A percentile compares a stretch with the other conserved stretches of the same genome.
Conservation (phyloP, 1,284 basidiomycete genomes). For the Erythrobasidium hasegawianum region DNA sequence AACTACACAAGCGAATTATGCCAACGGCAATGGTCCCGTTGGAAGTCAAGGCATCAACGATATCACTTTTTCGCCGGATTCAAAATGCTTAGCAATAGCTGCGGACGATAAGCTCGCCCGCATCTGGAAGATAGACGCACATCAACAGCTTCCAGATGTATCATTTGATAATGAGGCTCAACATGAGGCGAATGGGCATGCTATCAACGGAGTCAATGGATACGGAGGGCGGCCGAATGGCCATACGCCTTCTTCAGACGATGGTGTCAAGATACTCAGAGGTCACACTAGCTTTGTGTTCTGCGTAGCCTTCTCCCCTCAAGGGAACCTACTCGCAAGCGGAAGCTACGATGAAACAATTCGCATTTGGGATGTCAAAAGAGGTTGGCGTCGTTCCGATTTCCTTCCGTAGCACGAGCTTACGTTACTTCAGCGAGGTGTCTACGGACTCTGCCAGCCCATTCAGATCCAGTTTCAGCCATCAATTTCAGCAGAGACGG, state of each 20-base stretch:
- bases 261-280: conserved; percentile 61
- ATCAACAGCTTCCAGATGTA: conserved; percentile 1
- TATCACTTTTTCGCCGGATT: conserved; percentile 77
- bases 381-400: conserved; percentile 64
- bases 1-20: conserved; percentile 18
- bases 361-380: conserved; percentile 94
- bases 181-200: background rate
- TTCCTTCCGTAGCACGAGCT: conserved; percentile 3
- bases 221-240: background rate
- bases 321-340: conserved; percentile 58
- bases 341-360: conserved; percentile 98
- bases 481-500: conserved; percentile 93
- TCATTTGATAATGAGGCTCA: background rate
- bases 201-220: conserved; percentile 4
- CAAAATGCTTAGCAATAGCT: conserved; percentile 75
- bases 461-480: conserved; percentile 92
- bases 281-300: conserved; percentile 32
- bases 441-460: conserved; percentile 80
- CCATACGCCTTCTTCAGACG: conserved; percentile 55
- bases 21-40: background rate
- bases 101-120: conserved; percentile 83
- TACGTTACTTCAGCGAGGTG: conserved; percentile 48
- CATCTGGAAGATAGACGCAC: conserved; percentile 67
- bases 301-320: conserved; percentile 28
- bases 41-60: conserved; percentile 67